Evolutionary conservation across 352 stramenopile species (phyloP), one percentile per base, ranked within the genome.

Genomic region (Lagenidium giganteum): DNA sequence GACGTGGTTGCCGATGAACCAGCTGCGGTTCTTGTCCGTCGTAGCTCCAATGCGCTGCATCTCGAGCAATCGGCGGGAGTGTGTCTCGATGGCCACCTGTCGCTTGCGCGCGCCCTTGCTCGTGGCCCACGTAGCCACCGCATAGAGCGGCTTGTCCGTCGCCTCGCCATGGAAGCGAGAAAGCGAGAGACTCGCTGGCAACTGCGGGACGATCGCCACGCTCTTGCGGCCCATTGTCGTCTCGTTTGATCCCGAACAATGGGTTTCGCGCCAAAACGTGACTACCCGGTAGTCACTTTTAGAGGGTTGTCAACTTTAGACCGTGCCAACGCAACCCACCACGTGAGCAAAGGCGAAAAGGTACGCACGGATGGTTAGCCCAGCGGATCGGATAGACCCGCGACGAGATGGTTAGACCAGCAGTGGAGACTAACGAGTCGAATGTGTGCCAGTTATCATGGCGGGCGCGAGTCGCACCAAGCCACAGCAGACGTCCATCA

Each of bases 1-100:
- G 32, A 90, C 81, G 41, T 58, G 37, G 47, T 85, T 87, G n/a
- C 69, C 73, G 9, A 87, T 55, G 50, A 91, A 91, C 78, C 78
- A 91, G 54, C 75, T 88, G 18, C 75, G 60, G 38, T 49, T 57
- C 44, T 64, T 51, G 43, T 82, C 69, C 25, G 54, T 56, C 21
- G 55, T 57, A 16, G 58, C 40, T 51, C 79, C 54, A 7, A 82
- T 32, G 31, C 69, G 71, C 56, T 90, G 74, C 53, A 90, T 38
- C 53, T 90, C 77, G 28, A 90, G 59, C 37, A 87, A 47, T 17
- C 54, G 49, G 2, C 38, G 31, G 12, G 47, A 61, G 33, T 37
- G 31, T 11, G 43, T 44, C 34, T 70, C 57, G 41, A 90, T 48
- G 25, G 71, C 71, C 35, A 90, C 56, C 56, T 90, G 77, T 3